A percentile compares a stretch with the other conserved stretches of the same genome.
Evolutionary conservation across 768 basidiomycete genomes (phyloP).

Genomic region (Podaxis sp.): DNA sequence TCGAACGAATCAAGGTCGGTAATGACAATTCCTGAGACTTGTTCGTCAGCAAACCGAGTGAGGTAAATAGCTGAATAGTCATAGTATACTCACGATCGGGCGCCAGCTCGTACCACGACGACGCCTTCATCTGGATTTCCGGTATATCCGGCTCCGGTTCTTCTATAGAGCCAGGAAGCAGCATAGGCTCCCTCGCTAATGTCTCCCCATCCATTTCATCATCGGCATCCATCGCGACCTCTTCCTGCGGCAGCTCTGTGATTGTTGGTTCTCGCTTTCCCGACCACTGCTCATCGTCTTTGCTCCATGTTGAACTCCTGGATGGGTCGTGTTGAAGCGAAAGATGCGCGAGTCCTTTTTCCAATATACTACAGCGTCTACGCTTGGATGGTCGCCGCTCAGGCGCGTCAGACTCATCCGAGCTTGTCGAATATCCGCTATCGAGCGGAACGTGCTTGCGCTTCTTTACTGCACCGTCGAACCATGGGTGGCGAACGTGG

Average conservation of each 20-base stretch:
- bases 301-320: slow-evolving; percentile 15
- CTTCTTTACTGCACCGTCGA: slow-evolving; percentile 36
- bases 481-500: slow-evolving; percentile 45
- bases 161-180: slow-evolving; percentile 32
- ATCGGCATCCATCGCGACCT: slow-evolving; percentile 13
- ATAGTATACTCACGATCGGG: slow-evolving; percentile 54
- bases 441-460: slow-evolving; percentile 33
- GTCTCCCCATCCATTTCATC: slow-evolving; percentile 1
- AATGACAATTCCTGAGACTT: slow-evolving; percentile 57
- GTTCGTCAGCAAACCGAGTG: background rate
- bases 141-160: slow-evolving; percentile 42
- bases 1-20: slow-evolving; percentile 56
- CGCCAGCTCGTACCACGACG: slow-evolving; percentile 70
- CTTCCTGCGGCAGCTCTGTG: background rate
- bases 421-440: slow-evolving; percentile 17
- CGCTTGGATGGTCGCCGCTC: slow-evolving; percentile 40
- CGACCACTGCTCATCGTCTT: background rate
- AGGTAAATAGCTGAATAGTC: slow-evolving; percentile 1
- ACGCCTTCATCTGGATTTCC: slow-evolving; percentile 64
- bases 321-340: slow-evolving; percentile 25
- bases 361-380: slow-evolving; percentile 47
- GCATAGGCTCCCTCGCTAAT: background rate
- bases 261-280: background rate
- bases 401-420: slow-evolving; percentile 20
- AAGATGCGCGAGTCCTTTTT: slow-evolving; percentile 59